Conservation (phyloP, 2,329 filamentous ascomycete species). For the Lachnellula hyalina region DNA sequence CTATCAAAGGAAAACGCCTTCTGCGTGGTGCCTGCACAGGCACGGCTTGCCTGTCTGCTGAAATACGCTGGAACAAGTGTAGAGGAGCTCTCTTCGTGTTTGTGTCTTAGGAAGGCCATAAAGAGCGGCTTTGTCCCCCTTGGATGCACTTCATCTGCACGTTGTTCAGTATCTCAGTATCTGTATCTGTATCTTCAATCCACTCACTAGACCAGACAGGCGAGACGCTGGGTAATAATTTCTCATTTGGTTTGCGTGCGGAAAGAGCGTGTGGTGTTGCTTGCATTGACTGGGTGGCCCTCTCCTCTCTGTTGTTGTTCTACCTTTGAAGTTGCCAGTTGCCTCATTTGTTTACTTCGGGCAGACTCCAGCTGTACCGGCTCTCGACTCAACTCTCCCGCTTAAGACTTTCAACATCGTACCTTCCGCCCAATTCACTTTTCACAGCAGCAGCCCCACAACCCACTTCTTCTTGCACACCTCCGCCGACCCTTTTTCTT, state of each 20-base stretch:
- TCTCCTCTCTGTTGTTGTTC: neutral
- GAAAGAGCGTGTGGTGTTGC: neutral
- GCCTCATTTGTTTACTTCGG: neutral
- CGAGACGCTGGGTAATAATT: neutral
- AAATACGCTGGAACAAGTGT: neutral
- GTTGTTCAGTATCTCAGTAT: neutral
- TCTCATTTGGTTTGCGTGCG: neutral
- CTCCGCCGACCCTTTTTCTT: constrained; percentile 5
- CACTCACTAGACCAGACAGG: neutral
- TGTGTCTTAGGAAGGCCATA: constrained; percentile 9
- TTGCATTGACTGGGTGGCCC: neutral
- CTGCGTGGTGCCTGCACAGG: neutral
- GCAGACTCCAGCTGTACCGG: neutral
- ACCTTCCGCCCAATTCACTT: neutral
- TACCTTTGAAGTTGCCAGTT: neutral
- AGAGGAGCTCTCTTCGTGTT: neutral
- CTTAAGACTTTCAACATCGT: neutral
- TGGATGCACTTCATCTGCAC: neutral
- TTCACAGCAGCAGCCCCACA: neutral
- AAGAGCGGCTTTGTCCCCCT: constrained; percentile 16
- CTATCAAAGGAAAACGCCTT: neutral
- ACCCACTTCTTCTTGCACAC: neutral
- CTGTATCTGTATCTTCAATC: constrained; percentile 15
- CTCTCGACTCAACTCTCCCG: neutral
- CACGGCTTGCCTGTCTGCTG: too few species aligned